A percentile compares a stretch with the other conserved stretches of the same genome.
Evolutionary conservation across 2,329 filamentous ascomycete species (phyloP).

Genomic region (Gnomoniopsis sp.): DNA sequence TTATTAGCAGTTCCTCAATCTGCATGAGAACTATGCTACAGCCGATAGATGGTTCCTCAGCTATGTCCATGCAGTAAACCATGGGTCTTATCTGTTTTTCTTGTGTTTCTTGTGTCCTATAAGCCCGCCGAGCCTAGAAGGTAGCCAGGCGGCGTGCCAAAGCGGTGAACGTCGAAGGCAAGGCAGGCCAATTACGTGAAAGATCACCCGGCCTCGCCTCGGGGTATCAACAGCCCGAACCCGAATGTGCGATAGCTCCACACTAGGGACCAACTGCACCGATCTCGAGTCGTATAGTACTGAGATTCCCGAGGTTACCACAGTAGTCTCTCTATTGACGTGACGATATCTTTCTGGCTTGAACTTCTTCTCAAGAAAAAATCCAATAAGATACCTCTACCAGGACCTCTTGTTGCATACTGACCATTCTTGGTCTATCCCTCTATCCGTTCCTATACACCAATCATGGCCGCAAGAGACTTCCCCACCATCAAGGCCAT

Average conservation of each 20-base stretch:
- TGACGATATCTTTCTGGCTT: not conserved
- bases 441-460: not conserved
- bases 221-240: slow-evolving; percentile 15
- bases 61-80: too few species aligned
- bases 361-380: not conserved
- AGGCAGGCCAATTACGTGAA: not conserved
- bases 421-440: not conserved
- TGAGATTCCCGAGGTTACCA: not conserved
- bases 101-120: too few species aligned
- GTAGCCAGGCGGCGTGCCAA: too few species aligned
- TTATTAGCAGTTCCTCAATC: too few species aligned
- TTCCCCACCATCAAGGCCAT: slow-evolving; percentile 77
- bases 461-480: slow-evolving; percentile 45
- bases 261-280: slow-evolving; percentile 1
- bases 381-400: not conserved
- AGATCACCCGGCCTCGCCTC: slow-evolving; percentile 2
- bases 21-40: too few species aligned
- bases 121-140: too few species aligned
- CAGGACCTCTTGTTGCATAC: not conserved
- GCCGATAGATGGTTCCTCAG: too few species aligned
- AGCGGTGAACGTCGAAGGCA: not conserved
- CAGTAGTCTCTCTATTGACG: not conserved
- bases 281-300: not conserved
- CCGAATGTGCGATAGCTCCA: not conserved
- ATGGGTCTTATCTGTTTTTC: too few species aligned